A percentile compares a stretch with the other conserved stretches of the same genome.
Conservation (phyloP, 306 rosid genomes). For the Carpinus fangiana region DNA sequence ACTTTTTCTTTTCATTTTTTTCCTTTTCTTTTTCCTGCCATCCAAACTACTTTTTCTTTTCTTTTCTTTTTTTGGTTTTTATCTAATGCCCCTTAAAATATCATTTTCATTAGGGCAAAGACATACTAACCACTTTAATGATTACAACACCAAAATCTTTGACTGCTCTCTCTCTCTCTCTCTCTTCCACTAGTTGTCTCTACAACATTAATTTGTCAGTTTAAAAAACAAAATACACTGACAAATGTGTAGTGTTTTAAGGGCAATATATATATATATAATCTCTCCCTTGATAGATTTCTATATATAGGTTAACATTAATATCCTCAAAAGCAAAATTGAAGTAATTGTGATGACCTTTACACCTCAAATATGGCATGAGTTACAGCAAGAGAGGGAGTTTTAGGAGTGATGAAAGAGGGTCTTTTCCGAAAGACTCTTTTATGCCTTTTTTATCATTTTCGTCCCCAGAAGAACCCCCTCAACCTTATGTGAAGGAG, state of each 20-base stretch:
- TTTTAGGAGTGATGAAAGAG: background rate
- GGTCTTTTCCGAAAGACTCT: constrained; percentile 60
- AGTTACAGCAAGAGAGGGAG: constrained; percentile 24
- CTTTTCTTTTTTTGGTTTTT: constrained; percentile 54
- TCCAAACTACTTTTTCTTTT: constrained; percentile 69
- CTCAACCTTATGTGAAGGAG: constrained; percentile 39
- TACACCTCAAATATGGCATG: constrained; percentile 44
- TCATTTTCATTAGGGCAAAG: constrained; percentile 81
- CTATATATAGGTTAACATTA: too few relatives aligned
- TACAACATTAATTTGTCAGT: background rate
- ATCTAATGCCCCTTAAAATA: constrained; percentile 70
- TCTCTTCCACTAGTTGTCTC: constrained; percentile 4
- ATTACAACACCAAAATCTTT: constrained; percentile 76
- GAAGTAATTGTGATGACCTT: background rate
- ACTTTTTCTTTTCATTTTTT: constrained; percentile 54
- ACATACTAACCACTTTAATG: constrained; percentile 63
- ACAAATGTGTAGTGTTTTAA: too few relatives aligned
- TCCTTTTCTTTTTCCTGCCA: constrained; percentile 39
- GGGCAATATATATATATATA: too few relatives aligned
- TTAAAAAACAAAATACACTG: too few relatives aligned
- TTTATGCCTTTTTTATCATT: constrained; percentile 39
- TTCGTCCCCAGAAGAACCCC: constrained; percentile 29
- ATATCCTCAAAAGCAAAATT: background rate
- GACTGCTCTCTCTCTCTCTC: constrained; percentile 56
- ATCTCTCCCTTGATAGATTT: too few relatives aligned